Evolutionary conservation across 1,284 basidiomycete species (phyloP).

Genomic region (Irpex rosettiformis): DNA sequence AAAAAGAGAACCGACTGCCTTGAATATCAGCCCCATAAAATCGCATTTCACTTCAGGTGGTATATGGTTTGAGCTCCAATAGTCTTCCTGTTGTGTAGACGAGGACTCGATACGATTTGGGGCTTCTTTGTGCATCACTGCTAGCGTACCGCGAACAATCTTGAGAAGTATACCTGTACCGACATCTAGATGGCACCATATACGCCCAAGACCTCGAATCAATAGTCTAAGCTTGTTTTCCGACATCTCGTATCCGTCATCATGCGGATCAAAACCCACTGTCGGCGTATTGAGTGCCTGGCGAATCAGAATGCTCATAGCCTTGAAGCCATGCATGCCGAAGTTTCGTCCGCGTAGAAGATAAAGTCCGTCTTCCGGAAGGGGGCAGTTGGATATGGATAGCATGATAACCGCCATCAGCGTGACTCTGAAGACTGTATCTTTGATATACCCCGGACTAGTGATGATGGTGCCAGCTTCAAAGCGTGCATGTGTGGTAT

Average conservation of each 20-base stretch:
- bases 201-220: background rate
- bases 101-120: background rate
- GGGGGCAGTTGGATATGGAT: background rate
- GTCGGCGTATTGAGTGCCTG: background rate
- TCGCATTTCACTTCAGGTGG: background rate
- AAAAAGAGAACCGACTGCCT: too few species aligned
- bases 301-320: background rate
- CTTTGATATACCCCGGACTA: too few species aligned
- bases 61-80: background rate
- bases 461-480: background rate
- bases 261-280: too few species aligned
- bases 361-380: background rate
- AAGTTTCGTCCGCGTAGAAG: background rate
- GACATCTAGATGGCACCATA: background rate
- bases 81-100: background rate
- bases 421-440: background rate
- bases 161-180: background rate
- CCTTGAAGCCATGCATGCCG: background rate
- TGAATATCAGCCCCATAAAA: background rate
- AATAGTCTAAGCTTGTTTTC: background rate
- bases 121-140: too few species aligned
- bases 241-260: background rate
- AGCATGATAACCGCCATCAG: background rate
- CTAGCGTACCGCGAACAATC: background rate
- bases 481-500: background rate